Evolutionary conservation across 495 filamentous ascomycete species (phyloP).

Genomic region (Xylaria curta): DNA sequence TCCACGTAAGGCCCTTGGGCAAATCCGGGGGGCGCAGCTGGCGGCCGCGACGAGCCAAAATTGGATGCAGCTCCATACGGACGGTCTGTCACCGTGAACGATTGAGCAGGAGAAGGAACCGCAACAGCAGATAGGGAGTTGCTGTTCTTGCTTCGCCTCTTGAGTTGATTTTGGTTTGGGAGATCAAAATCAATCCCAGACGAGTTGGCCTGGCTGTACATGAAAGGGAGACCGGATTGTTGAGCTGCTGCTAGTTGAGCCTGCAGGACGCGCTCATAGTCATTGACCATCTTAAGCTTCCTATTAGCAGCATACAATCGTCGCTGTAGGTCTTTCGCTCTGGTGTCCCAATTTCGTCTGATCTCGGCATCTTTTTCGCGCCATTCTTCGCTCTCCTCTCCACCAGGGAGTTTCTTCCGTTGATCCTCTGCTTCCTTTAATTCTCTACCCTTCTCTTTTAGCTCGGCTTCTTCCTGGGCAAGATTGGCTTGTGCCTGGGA

Average conservation of each 20-base stretch:
- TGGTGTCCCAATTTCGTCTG: constrained; percentile 52
- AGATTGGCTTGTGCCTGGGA: constrained; percentile 39
- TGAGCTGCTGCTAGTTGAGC: constrained; percentile 37
- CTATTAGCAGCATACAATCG: constrained; percentile 44
- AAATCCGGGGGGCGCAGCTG: constrained; percentile 55
- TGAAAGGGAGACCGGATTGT: constrained; percentile 41
- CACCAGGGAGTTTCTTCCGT: constrained; percentile 56
- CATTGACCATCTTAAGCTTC: constrained; percentile 44
- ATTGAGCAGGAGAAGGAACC: constrained; percentile 47
- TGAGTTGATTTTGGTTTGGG: constrained; percentile 53
- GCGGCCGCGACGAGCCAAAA: constrained; percentile 48
- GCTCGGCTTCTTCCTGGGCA: constrained; percentile 47
- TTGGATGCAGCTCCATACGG: constrained; percentile 37
- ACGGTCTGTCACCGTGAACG: constrained; percentile 49
- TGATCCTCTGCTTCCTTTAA: constrained; percentile 62
- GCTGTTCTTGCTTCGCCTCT: constrained; percentile 61
- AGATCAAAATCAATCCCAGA: constrained; percentile 58
- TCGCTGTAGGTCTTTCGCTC: constrained; percentile 52
- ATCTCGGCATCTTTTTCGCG: constrained; percentile 52
- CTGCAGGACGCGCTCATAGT: constrained; percentile 49
- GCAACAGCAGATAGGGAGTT: constrained; percentile 60
- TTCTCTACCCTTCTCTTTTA: constrained; percentile 57
- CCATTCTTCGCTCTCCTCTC: constrained; percentile 62
- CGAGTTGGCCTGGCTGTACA: constrained; percentile 52
- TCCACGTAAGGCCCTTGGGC: constrained; percentile 60